phyloP scores from a whole-genome alignment of 805 yeast genomes.

The Monosporozyma unispora region DNA sequence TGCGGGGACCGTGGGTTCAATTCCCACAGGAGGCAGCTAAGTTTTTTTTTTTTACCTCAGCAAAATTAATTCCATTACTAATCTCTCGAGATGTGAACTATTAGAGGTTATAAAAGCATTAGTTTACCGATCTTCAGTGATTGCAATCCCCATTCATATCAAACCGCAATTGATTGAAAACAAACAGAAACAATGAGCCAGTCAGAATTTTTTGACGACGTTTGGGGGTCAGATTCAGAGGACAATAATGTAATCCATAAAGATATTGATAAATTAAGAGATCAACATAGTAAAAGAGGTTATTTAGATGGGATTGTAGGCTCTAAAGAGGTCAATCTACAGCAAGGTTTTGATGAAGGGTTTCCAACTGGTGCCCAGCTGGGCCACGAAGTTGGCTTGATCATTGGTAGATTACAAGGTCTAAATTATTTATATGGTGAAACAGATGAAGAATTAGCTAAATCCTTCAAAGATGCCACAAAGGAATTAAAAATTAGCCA shows the following conservation, averaged over 20 bases:
- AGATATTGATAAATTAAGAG: slow-evolving; percentile 34
- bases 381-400: slow-evolving; percentile 57
- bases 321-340: slow-evolving; percentile 62
- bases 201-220: slow-evolving; percentile 6
- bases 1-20: slow-evolving; percentile 52
- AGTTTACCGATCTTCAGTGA: too few relatives aligned
- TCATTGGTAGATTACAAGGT: slow-evolving; percentile 46
- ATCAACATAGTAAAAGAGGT: slow-evolving; percentile 71
- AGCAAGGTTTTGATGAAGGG: slow-evolving; percentile 73
- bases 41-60: slow-evolving; percentile 5
- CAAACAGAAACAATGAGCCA: not conserved
- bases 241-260: not conserved
- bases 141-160: too few relatives aligned
- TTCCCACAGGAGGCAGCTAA: slow-evolving; percentile 42
- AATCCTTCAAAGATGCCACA: slow-evolving; percentile 33
- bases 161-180: not conserved
- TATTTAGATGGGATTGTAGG: slow-evolving; percentile 69
- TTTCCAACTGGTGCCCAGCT: slow-evolving; percentile 66
- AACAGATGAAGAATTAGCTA: slow-evolving; percentile 11
- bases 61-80: not conserved
- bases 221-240: slow-evolving; percentile 11
- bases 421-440: slow-evolving; percentile 16
- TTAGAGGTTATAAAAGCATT: not conserved
- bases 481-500: slow-evolving; percentile 50
- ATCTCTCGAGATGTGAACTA: not conserved